Evolutionary conservation across 2,329 filamentous ascomycete species (phyloP), one percentile per base, ranked within the genome.

Genomic region (Botryotinia globosa): DNA sequence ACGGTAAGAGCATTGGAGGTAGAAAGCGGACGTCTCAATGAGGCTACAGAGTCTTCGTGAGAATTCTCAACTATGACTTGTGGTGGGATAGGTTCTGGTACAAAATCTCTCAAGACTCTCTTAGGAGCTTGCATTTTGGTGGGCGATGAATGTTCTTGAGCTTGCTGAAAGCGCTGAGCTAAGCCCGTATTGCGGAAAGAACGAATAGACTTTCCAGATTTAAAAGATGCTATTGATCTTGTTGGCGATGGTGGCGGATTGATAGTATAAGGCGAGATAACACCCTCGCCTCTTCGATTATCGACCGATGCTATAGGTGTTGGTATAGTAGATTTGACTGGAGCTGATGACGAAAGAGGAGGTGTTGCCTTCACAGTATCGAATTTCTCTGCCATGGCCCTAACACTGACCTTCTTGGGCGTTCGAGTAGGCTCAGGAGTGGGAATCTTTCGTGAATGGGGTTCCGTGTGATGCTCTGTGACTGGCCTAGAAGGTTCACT

Each of bases 311-410:
- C 44, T 58, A 48, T 34, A 61, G 39, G 25, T 10, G 37, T 22
- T 51, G 34, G 44, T 37, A 20, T 65, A 44, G 32, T 29, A 45
- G 56, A 59, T 54, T 74, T 74, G 22, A 42, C 48, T 25, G 69
- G 56, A 42, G 67, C 62, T 61, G 73, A 76, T 12, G 71, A 74
- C 16, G 75, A 71, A 29, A 74, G 70, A 34, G 63, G 70, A 8
- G 73, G 56, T 54, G 45, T 44, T 25, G 62, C 64, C 54, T 73
- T 69, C 18, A 66, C 68, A 62, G 68, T 74, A 45, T 78, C 76
- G 59, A 79, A 80, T 64, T 74, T 79, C 29, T 78, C 79, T 32
- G 79, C 77, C 8, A 80, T 73, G 61, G 77, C 77, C 69, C 76
- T 80, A 29, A 80, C 77, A 37, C 76, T 80, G 14, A 74, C 29